A percentile compares a stretch with the other conserved stretches of the same genome.
These are phyloP conservation scores for Alternaria sp. DNA, from an alignment of 2,329 filamentous ascomycete species.

Conservation along the genomic window DNA sequence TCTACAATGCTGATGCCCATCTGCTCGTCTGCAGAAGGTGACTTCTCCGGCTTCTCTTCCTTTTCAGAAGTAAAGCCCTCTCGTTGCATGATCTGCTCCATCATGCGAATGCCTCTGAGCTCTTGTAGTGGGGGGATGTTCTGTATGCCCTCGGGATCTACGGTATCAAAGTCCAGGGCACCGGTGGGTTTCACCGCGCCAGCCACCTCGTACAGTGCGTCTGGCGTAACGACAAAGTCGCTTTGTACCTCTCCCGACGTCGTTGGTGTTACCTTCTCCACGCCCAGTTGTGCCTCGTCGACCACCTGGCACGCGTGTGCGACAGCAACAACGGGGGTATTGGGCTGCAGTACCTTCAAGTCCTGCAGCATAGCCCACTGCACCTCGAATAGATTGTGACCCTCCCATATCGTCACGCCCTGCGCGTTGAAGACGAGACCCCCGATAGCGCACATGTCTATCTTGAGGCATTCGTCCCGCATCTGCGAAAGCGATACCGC, in stretches of 20 bases:
- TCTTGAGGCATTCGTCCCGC: slow-evolving; percentile 31
- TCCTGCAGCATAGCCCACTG: slow-evolving; percentile 55
- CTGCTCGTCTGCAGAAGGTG: slow-evolving; percentile 38
- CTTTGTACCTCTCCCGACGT: slow-evolving; percentile 54
- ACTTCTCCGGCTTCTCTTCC: slow-evolving; percentile 12
- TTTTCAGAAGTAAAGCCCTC: slow-evolving; percentile 21
- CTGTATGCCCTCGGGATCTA: slow-evolving; percentile 49
- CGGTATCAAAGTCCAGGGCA: slow-evolving; percentile 51
- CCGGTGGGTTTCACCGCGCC: slow-evolving; percentile 44
- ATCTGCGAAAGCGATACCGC: slow-evolving; percentile 50
- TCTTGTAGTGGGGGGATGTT: slow-evolving; percentile 51
- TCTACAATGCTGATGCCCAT: slow-evolving; percentile 45
- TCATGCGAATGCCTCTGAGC: slow-evolving; percentile 48
- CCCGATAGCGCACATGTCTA: slow-evolving; percentile 53
- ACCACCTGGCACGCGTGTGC: slow-evolving; percentile 56
- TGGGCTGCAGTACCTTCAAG: slow-evolving; percentile 37
- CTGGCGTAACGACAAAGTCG: slow-evolving; percentile 53
- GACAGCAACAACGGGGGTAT: slow-evolving; percentile 45
- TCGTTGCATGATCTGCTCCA: slow-evolving; percentile 44
- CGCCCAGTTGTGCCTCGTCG: slow-evolving; percentile 32
- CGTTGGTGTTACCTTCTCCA: slow-evolving; percentile 31
- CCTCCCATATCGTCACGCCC: slow-evolving; percentile 54
- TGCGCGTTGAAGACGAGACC: slow-evolving; percentile 51
- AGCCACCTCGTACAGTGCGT: slow-evolving; percentile 38
- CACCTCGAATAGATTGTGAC: slow-evolving; percentile 54